Conservation (phyloP, 2,329 filamentous ascomycete genomes). For the Sporothrix globosa region DNA sequence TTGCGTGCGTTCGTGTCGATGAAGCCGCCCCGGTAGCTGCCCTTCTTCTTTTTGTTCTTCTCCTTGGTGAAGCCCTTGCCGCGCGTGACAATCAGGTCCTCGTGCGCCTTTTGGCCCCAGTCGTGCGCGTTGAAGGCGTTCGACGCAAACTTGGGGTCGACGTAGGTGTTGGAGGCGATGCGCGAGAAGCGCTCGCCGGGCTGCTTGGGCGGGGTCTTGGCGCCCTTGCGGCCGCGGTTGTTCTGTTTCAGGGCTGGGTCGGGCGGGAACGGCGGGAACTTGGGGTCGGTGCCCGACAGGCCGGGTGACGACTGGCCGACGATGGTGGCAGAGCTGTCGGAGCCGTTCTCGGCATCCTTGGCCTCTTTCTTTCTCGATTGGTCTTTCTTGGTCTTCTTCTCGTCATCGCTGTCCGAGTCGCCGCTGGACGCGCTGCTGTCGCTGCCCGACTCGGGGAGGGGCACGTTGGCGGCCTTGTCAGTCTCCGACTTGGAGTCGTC, state of each 20-base stretch:
- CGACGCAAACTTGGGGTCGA: slow-evolving; percentile 70
- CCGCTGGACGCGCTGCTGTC: slow-evolving; percentile 27
- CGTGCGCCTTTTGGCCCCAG: slow-evolving; percentile 86
- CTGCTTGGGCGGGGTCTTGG: slow-evolving; percentile 55
- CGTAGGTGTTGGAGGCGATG: slow-evolving; percentile 68
- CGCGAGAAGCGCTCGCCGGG: slow-evolving; percentile 73
- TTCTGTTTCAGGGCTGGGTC: slow-evolving; percentile 45
- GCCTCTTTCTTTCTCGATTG: slow-evolving; percentile 32
- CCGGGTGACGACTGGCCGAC: slow-evolving; percentile 58
- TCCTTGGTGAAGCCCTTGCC: slow-evolving; percentile 99
- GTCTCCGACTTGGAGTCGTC: slow-evolving; percentile 38
- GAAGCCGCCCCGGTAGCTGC: slow-evolving; percentile 83
- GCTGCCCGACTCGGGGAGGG: slow-evolving; percentile 44
- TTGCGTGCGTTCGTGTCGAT: slow-evolving; percentile 84
- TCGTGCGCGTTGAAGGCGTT: slow-evolving; percentile 81
- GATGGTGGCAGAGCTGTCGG: slow-evolving; percentile 53
- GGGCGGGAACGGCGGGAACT: slow-evolving; percentile 57
- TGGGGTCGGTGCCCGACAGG: slow-evolving; percentile 41
- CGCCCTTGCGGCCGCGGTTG: slow-evolving; percentile 46
- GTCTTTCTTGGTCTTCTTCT: slow-evolving; percentile 29
- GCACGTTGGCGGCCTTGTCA: slow-evolving; percentile 40
- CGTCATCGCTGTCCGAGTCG: slow-evolving; percentile 29
- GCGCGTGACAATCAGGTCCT: slow-evolving; percentile 85
- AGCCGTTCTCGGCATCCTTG: slow-evolving; percentile 39
- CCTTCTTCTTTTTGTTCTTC: slow-evolving; percentile 98